Percentiles rank a stretch among this genome's conserved stretches.
Evolutionary conservation across 352 stramenopile species (phyloP).

Genomic region (Blastocystis sp.): DNA sequence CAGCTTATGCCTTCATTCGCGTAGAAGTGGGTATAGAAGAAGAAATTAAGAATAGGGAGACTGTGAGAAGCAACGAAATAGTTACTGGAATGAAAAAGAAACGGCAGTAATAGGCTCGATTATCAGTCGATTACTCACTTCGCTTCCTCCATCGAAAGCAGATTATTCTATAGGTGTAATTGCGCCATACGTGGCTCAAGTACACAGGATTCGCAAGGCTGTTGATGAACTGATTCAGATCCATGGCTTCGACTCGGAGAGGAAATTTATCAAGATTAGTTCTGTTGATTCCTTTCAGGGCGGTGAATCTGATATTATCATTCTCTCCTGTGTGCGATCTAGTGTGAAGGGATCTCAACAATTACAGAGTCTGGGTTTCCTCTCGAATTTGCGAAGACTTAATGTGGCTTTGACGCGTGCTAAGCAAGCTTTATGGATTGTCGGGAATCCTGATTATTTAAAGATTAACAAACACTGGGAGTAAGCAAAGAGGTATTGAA

Average conservation of each 20-base stretch:
- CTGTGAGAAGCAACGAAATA: constrained; percentile 22
- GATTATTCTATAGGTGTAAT: constrained; percentile 44
- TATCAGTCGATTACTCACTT: not conserved
- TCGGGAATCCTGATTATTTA: constrained; percentile 38
- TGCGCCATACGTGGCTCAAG: constrained; percentile 5
- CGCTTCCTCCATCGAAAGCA: not conserved
- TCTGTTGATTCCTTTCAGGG: constrained; percentile 58
- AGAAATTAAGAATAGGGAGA: not conserved
- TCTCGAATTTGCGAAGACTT: constrained; percentile 27
- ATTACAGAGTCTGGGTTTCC: constrained; percentile 17
- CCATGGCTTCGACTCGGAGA: not conserved
- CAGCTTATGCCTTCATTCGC: not conserved
- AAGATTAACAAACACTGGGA: constrained; percentile 39
- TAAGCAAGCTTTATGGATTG: constrained; percentile 63
- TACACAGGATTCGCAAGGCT: constrained; percentile 19
- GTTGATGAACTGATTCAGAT: not conserved
- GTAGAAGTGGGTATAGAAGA: not conserved
- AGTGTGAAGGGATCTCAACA: not conserved
- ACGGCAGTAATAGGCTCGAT: not conserved
- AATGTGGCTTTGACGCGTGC: constrained; percentile 60
- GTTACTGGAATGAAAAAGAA: not conserved
- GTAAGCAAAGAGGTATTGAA: not conserved
- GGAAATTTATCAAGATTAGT: constrained; percentile 44
- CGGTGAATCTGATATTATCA: constrained; percentile 59
- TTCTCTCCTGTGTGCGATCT: constrained; percentile 51